phyloP scores from a whole-genome alignment of 805 yeast species.

The Candida ovalis region DNA sequence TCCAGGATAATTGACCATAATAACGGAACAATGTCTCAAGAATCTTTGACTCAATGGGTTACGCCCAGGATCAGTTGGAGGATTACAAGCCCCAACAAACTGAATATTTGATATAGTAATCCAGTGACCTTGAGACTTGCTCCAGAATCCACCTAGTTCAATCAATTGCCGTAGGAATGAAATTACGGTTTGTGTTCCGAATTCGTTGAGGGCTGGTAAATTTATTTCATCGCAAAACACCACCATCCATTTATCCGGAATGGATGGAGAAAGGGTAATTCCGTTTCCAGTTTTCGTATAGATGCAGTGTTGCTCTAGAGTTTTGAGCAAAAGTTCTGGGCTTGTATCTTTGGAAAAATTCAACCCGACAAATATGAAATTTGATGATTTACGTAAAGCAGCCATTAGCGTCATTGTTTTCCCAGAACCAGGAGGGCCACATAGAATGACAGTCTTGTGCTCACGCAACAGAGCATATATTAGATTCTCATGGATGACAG shows the following conservation, averaged over 20 bases:
- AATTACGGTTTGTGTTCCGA: conserved; percentile 70
- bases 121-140: conserved; percentile 57
- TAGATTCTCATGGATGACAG: conserved; percentile 60
- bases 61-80: conserved; percentile 80
- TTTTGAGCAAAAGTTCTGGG: conserved; percentile 53
- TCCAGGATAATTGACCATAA: conserved; percentile 81
- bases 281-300: conserved; percentile 55
- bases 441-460: conserved; percentile 61
- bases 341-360: conserved; percentile 83
- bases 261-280: conserved; percentile 50
- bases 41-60: conserved; percentile 54
- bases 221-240: conserved; percentile 92
- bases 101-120: conserved; percentile 60
- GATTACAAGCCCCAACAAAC: conserved; percentile 95
- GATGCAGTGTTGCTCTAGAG: conserved; percentile 70
- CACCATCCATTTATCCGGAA: conserved; percentile 66
- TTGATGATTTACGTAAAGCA: conserved; percentile 55
- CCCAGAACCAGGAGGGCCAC: conserved; percentile 98
- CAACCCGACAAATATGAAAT: conserved; percentile 58
- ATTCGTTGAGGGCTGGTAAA: conserved; percentile 66
- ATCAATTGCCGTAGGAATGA: conserved; percentile 71
- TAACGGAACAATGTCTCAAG: conserved; percentile 57
- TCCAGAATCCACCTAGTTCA: conserved; percentile 78
- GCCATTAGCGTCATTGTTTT: conserved; percentile 86
- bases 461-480: conserved; percentile 54